A percentile compares a stretch with the other conserved stretches of the same genome.
Evolutionary conservation across 2,329 filamentous ascomycete species (phyloP).

Genomic region (Coleophoma crateriformis): DNA sequence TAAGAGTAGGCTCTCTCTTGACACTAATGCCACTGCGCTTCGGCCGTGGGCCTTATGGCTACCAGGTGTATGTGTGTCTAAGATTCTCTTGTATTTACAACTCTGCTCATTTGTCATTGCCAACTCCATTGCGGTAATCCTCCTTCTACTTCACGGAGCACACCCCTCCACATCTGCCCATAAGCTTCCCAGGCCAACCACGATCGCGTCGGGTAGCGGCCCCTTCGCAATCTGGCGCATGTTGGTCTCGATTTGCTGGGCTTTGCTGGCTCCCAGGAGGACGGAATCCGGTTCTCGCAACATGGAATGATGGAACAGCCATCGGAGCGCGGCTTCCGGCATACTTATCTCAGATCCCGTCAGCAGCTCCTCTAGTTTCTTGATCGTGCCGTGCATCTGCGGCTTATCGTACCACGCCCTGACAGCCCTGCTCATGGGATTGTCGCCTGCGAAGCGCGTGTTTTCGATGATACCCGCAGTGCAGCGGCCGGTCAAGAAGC

Average conservation of each 20-base stretch:
- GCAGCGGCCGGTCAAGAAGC: slow-evolving; percentile 33
- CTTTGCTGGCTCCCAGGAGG: slow-evolving; percentile 18
- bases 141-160: too few species aligned
- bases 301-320: slow-evolving; percentile 29
- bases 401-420: slow-evolving; percentile 14
- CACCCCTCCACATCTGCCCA: too few species aligned
- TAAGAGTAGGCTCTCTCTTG: too few species aligned
- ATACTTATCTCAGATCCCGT: slow-evolving; percentile 32
- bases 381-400: slow-evolving; percentile 28
- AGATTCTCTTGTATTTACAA: too few species aligned
- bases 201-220: slow-evolving; percentile 21
- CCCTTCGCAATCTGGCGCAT: slow-evolving; percentile 6
- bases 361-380: slow-evolving; percentile 30
- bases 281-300: slow-evolving; percentile 18
- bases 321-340: slow-evolving; percentile 34
- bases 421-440: neutral
- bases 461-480: neutral
- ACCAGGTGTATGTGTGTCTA: too few species aligned
- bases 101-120: too few species aligned
- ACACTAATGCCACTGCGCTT: too few species aligned
- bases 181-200: slow-evolving; percentile 29
- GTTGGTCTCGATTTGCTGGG: slow-evolving; percentile 12
- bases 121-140: too few species aligned
- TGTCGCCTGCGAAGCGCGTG: neutral
- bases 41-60: too few species aligned